These are phyloP conservation scores for Ceratobasidium sp. DNA, from an alignment of 1,284 basidiomycete genomes.

Conservation along the genomic window DNA sequence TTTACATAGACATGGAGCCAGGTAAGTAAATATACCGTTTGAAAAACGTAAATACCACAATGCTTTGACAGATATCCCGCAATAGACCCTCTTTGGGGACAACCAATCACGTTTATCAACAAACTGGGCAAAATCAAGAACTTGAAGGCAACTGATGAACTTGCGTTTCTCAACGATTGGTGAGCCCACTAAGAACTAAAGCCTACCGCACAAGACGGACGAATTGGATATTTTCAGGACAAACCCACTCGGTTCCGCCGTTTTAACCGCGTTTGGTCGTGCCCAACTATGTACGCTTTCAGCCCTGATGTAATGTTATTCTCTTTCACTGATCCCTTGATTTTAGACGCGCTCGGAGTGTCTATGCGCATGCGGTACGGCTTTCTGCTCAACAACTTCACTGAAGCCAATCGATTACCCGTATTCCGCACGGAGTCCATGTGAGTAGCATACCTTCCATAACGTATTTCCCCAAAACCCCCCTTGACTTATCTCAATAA, in stretches of 20 bases:
- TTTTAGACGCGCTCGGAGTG: slow-evolving; percentile 48
- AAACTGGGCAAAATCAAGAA: slow-evolving; percentile 51
- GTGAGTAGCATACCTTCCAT: slow-evolving; percentile 60
- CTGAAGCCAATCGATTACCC: slow-evolving; percentile 74
- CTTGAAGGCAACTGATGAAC: slow-evolving; percentile 56
- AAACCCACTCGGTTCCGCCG: slow-evolving; percentile 62
- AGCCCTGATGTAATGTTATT: not conserved
- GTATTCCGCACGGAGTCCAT: slow-evolving; percentile 92
- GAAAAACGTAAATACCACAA: not conserved
- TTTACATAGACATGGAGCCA: slow-evolving; percentile 62
- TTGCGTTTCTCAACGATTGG: slow-evolving; percentile 63
- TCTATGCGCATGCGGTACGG: slow-evolving; percentile 53
- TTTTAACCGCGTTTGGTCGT: slow-evolving; percentile 64
- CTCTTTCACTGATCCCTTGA: not conserved
- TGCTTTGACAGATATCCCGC: slow-evolving; percentile 55
- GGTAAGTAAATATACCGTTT: slow-evolving; percentile 49
- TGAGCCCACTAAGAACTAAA: slow-evolving; percentile 1
- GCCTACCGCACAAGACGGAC: not conserved
- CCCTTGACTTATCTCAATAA: slow-evolving; percentile 3
- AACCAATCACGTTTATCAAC: slow-evolving; percentile 54
- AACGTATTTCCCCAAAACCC: slow-evolving; percentile 49
- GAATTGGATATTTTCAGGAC: slow-evolving; percentile 31
- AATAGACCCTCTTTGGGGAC: slow-evolving; percentile 46
- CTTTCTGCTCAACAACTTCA: slow-evolving; percentile 73
- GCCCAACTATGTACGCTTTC: slow-evolving; percentile 59